These are phyloP conservation scores for Lenwebbia sp. DNA, from an alignment of 345 rosid species.

Conservation along the genomic window DNA sequence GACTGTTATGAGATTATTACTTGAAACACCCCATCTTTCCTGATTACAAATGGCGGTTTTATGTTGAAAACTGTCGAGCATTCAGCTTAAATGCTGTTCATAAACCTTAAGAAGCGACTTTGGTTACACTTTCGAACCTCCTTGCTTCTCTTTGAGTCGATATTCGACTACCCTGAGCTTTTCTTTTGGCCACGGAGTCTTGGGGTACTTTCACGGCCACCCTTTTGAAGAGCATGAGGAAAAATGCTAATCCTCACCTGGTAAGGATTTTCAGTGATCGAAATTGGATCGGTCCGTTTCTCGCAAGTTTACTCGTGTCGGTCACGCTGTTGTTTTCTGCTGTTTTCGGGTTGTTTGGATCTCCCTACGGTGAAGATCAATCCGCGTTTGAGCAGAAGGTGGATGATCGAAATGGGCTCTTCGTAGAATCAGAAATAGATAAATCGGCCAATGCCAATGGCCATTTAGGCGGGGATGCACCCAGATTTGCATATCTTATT, in stretches of 20 bases:
- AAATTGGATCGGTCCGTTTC: constrained; percentile 66
- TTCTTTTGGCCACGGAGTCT: constrained; percentile 2
- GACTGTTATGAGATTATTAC: background rate
- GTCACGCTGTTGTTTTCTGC: constrained; percentile 39
- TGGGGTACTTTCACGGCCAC: background rate
- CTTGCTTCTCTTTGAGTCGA: constrained; percentile 10
- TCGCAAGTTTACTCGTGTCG: constrained; percentile 55
- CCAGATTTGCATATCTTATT: constrained; percentile 76
- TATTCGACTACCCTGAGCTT: background rate
- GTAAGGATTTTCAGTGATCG: constrained; percentile 57
- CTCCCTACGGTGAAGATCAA: constrained; percentile 34
- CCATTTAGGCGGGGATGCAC: constrained; percentile 24
- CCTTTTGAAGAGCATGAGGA: constrained; percentile 33
- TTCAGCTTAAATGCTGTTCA: constrained; percentile 10
- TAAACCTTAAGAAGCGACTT: constrained; percentile 9
- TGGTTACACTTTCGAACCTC: constrained; percentile 14
- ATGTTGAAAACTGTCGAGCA: background rate
- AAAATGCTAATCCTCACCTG: constrained; percentile 38
- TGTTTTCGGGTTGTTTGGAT: constrained; percentile 23
- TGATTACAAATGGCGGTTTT: background rate
- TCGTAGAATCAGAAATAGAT: constrained; percentile 50
- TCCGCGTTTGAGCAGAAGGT: constrained; percentile 20
- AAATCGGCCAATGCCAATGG: constrained; percentile 14
- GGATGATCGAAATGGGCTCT: constrained; percentile 43
- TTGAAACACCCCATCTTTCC: background rate